These are phyloP conservation scores for Fragilariopsis cylindrus DNA, from an alignment of 108 stramenopile species.

Conservation along the genomic window DNA sequence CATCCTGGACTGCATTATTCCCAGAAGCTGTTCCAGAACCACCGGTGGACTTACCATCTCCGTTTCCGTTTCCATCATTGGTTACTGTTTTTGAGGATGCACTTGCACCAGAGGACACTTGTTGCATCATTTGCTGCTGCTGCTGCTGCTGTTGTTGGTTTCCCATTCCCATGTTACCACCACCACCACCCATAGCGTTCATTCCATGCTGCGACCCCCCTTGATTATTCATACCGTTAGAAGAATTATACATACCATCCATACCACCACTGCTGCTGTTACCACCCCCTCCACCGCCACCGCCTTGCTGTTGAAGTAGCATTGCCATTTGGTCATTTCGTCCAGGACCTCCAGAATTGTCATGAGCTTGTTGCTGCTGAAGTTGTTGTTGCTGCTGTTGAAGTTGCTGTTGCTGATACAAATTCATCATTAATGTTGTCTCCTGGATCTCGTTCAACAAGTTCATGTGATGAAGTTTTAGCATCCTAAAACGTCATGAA, in stretches of 20 bases:
- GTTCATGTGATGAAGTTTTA: slow-evolving; percentile 93
- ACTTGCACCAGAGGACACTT: slow-evolving; percentile 10
- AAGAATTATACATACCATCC: slow-evolving; percentile 12
- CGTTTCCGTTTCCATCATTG: slow-evolving; percentile 14
- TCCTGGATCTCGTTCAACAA: slow-evolving; percentile 91
- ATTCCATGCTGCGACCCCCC: slow-evolving; percentile 12
- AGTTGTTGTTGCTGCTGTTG: slow-evolving; percentile 73
- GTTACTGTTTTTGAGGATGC: neutral
- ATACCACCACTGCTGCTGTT: slow-evolving; percentile 11
- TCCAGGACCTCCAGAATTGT: slow-evolving; percentile 10
- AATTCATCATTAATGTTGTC: slow-evolving; percentile 92
- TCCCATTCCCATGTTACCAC: slow-evolving; percentile 14
- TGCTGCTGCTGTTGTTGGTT: slow-evolving; percentile 9
- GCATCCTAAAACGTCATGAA: slow-evolving; percentile 60
- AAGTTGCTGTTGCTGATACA: slow-evolving; percentile 68
- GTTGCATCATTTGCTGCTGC: slow-evolving; percentile 18
- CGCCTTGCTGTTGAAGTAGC: slow-evolving; percentile 31
- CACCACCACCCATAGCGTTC: neutral
- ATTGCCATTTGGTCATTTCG: slow-evolving; percentile 33
- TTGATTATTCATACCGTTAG: slow-evolving; percentile 3
- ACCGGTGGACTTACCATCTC: neutral
- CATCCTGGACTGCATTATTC: slow-evolving; percentile 17
- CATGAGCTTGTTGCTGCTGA: slow-evolving; percentile 42
- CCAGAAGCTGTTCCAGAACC: neutral
- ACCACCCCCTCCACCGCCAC: slow-evolving; percentile 2